Evolutionary conservation across 2,329 filamentous ascomycete species (phyloP).

Genomic region (Nemania sp.): DNA sequence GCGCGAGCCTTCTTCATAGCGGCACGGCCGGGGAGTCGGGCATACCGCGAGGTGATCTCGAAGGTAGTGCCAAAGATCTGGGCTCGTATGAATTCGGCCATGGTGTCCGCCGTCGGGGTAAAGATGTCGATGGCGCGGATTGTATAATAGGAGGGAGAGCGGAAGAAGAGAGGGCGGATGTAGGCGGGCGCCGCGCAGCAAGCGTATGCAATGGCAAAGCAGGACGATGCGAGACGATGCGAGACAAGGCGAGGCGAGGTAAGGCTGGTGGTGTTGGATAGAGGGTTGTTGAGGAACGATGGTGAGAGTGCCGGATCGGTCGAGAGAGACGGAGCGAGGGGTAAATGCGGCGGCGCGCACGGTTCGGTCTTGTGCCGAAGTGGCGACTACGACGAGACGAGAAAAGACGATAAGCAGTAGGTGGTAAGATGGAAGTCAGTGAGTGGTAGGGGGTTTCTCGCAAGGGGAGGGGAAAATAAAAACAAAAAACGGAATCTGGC

Average conservation of each 20-base stretch:
- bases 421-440: neutral
- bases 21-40: neutral
- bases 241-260: neutral
- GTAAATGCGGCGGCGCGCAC: conserved; percentile 12
- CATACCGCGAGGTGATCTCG: conserved; percentile 96
- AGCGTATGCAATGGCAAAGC: neutral
- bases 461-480: neutral
- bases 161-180: neutral
- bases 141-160: conserved; percentile 10
- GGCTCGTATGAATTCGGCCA: conserved; percentile 99
- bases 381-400: neutral
- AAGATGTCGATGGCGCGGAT: conserved; percentile 1
- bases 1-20: conserved; percentile 1
- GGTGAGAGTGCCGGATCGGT: conserved; percentile 1
- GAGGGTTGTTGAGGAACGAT: neutral
- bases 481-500: conserved; percentile 6
- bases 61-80: conserved; percentile 99
- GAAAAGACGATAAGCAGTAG: neutral
- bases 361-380: neutral
- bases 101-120: conserved; percentile 53
- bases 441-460: neutral
- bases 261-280: conserved; percentile 1
- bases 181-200: conserved; percentile 2
- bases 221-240: neutral
- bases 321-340: conserved; percentile 24